Base-by-base conservation (phyloP, 495 filamentous ascomycete genomes). In the Cladorrhinum samala region DNA sequence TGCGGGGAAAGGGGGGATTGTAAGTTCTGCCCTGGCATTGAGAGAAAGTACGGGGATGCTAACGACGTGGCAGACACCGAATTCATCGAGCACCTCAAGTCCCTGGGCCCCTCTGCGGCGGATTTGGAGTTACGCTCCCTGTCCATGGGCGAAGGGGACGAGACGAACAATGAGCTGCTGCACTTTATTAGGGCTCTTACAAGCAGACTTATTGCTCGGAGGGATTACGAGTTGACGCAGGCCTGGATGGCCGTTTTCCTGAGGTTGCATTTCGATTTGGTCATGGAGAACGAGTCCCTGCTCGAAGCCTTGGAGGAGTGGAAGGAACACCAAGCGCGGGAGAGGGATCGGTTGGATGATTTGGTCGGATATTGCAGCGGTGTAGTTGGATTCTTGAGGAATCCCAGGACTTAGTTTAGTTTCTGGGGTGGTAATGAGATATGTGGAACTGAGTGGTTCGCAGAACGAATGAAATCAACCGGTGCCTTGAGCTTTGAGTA, bases 161-260 rank as follows among this genome's bases (percentile, higher is more conserved):
- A 71, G 50, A 55, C 74, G 48, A 59, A 72, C 18, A 78, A 77
- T 54, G 74, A 78, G 61, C 51, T 75, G 13, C 60, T 76, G 2
- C 74, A 78, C 44, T 96, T 98, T 59, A 82, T 97, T 30, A 50
- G 67, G 8, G 88, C 90, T 3, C 70, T 98, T 42, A 91, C 87
- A 0, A 71, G 68, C 52, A 77, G 85, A 14, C 72, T 97, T 21
- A 68, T 70, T 17, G 71, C 77, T 38, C 80, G 80, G 51, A 78
- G 76, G 40, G 93, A 98, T 71, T 98, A 91, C 66, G 93, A 98
- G 65, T 77, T 98, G 44, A 84, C 88, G 38, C 90, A 96, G 70
- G 89, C 89, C 9, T 98, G 94, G 93, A 95, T 98, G 87, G 81
- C 83, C 14, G 91, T 96, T 0, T 93, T 96, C 59, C 60, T 98